Percentiles rank a stretch among this genome's conserved stretches.
phyloP scores from a whole-genome alignment of 2,329 filamentous ascomycete genomes.

The Amauroascus niger region DNA sequence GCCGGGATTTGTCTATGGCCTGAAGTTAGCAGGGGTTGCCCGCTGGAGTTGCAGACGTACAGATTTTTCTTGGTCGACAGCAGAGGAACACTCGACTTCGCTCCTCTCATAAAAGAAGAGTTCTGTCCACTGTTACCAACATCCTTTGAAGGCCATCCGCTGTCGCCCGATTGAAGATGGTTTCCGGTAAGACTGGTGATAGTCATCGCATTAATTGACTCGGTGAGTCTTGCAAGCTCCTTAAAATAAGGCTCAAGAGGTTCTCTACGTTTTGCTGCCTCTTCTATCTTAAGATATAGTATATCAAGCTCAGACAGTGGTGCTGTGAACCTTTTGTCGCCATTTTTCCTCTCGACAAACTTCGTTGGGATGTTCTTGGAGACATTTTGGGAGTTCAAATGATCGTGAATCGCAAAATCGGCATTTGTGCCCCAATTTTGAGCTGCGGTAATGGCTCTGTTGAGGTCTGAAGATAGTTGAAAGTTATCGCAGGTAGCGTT shows the following conservation, averaged over 20 bases:
- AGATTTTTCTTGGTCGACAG: not conserved
- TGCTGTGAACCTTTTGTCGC: not conserved
- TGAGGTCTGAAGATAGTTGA: not conserved
- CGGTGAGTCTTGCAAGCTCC: constrained; percentile 21
- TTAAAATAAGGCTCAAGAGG: constrained; percentile 24
- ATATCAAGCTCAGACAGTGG: constrained; percentile 20
- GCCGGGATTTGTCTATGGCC: not conserved
- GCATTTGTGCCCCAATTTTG: not conserved
- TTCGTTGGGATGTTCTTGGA: not conserved
- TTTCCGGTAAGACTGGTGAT: not conserved
- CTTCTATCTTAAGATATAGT: constrained; percentile 27
- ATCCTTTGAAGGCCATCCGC: not conserved
- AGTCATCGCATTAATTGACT: constrained; percentile 9
- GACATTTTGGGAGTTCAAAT: not conserved
- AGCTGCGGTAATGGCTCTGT: not conserved
- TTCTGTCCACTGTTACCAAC: not conserved
- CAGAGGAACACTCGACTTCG: not conserved
- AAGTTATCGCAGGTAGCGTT: not conserved
- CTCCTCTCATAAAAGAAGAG: not conserved
- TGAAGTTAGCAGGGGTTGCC: not conserved
- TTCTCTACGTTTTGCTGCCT: constrained; percentile 24
- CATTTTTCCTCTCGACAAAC: not conserved
- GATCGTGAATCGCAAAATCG: not conserved
- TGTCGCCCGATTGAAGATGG: not conserved
- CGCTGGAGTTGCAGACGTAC: not conserved